These are phyloP conservation scores for Ampelocalamus luodianensis DNA, from an alignment of 176 grass and related monocot species.

Conservation along the genomic window DNA sequence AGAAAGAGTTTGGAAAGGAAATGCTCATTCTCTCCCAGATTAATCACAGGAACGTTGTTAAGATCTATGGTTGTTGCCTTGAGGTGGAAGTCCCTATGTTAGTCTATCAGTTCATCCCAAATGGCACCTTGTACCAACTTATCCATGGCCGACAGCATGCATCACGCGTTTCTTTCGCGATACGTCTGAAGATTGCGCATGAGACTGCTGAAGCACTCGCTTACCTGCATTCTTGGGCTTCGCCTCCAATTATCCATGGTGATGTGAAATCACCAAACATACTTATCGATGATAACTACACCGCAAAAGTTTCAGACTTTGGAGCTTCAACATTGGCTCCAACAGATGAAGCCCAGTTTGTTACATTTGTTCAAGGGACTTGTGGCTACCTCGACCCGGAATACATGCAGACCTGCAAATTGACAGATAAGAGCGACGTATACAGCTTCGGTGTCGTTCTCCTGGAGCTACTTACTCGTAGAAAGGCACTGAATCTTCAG, in stretches of 20 bases:
- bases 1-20: slow-evolving; percentile 82
- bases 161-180: slow-evolving; percentile 19
- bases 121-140: slow-evolving; percentile 56
- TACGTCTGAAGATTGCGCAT: slow-evolving; percentile 52
- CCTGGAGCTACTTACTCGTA: slow-evolving; percentile 55
- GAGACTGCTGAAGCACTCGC: slow-evolving; percentile 66
- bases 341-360: slow-evolving; percentile 48
- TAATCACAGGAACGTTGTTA: slow-evolving; percentile 65
- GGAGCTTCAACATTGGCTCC: slow-evolving; percentile 59
- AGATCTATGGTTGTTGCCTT: slow-evolving; percentile 58
- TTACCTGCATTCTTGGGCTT: slow-evolving; percentile 68
- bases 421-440: slow-evolving; percentile 65
- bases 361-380: slow-evolving; percentile 63
- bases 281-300: slow-evolving; percentile 54
- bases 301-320: slow-evolving; percentile 61
- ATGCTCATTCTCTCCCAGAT: slow-evolving; percentile 77
- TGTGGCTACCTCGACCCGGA: slow-evolving; percentile 67
- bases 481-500: slow-evolving; percentile 51
- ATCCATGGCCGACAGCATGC: slow-evolving; percentile 18
- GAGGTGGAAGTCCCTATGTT: slow-evolving; percentile 67
- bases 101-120: slow-evolving; percentile 60
- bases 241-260: slow-evolving; percentile 56
- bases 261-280: slow-evolving; percentile 70
- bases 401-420: slow-evolving; percentile 49
- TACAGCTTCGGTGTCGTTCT: slow-evolving; percentile 71